These are phyloP conservation scores for Penicillium antarcticum DNA, from an alignment of 495 filamentous ascomycete species.

Conservation along the genomic window DNA sequence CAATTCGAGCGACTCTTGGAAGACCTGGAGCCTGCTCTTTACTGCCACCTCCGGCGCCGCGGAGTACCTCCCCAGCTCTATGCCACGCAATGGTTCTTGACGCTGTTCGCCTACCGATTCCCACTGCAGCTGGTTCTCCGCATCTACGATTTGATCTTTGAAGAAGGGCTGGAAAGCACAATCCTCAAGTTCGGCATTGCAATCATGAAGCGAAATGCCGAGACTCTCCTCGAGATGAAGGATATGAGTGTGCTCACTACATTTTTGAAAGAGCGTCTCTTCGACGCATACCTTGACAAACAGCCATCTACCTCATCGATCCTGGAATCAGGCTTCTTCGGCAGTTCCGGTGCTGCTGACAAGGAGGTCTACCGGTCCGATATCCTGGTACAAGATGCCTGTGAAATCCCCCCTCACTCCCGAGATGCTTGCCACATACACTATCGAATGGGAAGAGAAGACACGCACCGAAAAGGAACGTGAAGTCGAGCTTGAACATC, in stretches of 20 bases:
- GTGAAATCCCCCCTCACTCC: constrained; percentile 81
- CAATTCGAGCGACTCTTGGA: constrained; percentile 94
- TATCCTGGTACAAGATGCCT: constrained; percentile 88
- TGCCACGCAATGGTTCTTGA: constrained; percentile 98
- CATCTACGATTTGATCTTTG: constrained; percentile 94
- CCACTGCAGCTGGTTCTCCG: constrained; percentile 93
- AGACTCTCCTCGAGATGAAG: constrained; percentile 74
- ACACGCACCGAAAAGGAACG: constrained; percentile 71
- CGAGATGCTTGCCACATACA: constrained; percentile 75
- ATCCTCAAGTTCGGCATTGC: constrained; percentile 93
- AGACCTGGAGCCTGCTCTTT: constrained; percentile 89
- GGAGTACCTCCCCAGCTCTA: constrained; percentile 89
- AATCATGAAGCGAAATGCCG: constrained; percentile 90
- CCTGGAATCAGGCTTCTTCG: constrained; percentile 96
- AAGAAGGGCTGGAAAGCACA: constrained; percentile 84
- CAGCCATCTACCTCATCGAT: constrained; percentile 82
- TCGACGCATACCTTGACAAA: constrained; percentile 96
- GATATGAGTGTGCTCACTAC: constrained; percentile 85
- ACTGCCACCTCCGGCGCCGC: constrained; percentile 88
- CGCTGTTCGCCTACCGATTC: constrained; percentile 98
- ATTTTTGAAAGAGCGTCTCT: constrained; percentile 89
- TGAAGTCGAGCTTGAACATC: constrained; percentile 74
- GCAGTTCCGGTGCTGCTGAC: constrained; percentile 81
- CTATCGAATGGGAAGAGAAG: constrained; percentile 88
- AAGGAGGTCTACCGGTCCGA: constrained; percentile 96